Evolutionary conservation across 140 eudicot species (phyloP), one percentile per base, ranked within the genome.

Genomic region (Bidens hawaiensis): DNA sequence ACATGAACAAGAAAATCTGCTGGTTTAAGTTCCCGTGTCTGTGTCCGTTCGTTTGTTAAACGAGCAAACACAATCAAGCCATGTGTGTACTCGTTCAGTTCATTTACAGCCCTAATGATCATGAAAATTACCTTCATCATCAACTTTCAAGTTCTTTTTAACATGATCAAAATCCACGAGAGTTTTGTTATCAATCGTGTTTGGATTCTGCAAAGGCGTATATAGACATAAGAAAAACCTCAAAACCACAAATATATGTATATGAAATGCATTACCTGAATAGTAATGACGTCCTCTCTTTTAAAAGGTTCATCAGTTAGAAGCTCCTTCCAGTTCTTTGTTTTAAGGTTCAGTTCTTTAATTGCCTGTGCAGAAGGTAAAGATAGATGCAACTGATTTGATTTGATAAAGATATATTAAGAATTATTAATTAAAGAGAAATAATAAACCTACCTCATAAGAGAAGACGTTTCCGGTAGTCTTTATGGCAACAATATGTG

Each of bases 401-500:
- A 57, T 16, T 1, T 6, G 25, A 38, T 46, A 2, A 47, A 2
- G n/a, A 4, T 45, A 57, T 34, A 26, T 8, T 30, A 22, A 61
- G 7, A 16, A 28, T 5, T 14, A 14, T 7, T 36, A 43, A 59
- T 25, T 24, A 40, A 14, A n/a, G 45, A 58, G 31, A 26, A 30
- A 64, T 50, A 56, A n/a, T n/a, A n/a, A n/a, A n/a, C n/a, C n/a
- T n/a, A 93, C 99, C 96, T 93, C 99, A 48, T 88, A 82, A 46
- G 96, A 93, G 85, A 87, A 93, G 43, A 93, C 96, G 75, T 93
- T 93, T 75, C 99, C 99, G 6, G 99, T 93, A 27, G 99, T 93
- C 84, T 79, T 93, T 64, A 93, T 72, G 9, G 95, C 95, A 17
- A 93, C 95, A 62, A 93, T 93, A 73, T 93, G 99, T 14, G 99